Evolutionary conservation across 1,139 yeast genomes (phyloP).

Genomic region (Sugiyamaella castrensis): DNA sequence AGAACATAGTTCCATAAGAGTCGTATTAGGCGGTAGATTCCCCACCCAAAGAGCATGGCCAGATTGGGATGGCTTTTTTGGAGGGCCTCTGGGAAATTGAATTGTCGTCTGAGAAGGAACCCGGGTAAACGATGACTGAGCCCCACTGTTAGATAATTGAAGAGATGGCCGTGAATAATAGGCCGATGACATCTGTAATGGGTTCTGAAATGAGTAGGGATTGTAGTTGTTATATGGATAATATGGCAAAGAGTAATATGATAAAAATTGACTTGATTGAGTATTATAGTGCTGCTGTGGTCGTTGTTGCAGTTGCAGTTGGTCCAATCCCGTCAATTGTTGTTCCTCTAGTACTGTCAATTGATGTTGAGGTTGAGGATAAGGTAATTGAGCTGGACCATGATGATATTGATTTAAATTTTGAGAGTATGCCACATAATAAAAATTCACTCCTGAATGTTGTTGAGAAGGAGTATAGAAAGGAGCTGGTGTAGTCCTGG

Average conservation of each 20-base stretch:
- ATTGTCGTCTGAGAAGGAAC: not conserved
- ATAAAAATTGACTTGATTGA: not conserved
- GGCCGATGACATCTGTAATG: not conserved
- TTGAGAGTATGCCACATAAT: constrained; percentile 1
- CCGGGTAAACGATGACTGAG: not conserved
- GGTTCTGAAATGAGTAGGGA: not conserved
- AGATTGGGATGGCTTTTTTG: constrained; percentile 38
- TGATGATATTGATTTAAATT: not conserved
- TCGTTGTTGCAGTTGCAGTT: too few relatives aligned
- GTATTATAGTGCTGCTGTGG: too few relatives aligned
- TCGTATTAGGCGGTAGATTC: constrained; percentile 38
- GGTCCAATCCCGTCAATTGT: too few relatives aligned
- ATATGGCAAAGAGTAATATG: not conserved
- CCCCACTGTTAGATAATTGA: not conserved
- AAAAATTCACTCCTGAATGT: not conserved
- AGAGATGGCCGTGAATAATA: not conserved
- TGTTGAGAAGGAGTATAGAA: not conserved
- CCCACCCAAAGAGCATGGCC: constrained; percentile 45
- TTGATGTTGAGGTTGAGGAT: too few relatives aligned
- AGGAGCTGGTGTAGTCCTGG: constrained; percentile 21
- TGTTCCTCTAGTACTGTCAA: too few relatives aligned
- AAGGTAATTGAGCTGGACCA: not conserved
- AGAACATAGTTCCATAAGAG: constrained; percentile 36
- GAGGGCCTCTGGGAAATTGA: constrained; percentile 31
- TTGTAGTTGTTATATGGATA: not conserved